A percentile compares a stretch with the other conserved stretches of the same genome.
Conservation (phyloP, 768 basidiomycete genomes). For the Floccularia luteovirens region DNA sequence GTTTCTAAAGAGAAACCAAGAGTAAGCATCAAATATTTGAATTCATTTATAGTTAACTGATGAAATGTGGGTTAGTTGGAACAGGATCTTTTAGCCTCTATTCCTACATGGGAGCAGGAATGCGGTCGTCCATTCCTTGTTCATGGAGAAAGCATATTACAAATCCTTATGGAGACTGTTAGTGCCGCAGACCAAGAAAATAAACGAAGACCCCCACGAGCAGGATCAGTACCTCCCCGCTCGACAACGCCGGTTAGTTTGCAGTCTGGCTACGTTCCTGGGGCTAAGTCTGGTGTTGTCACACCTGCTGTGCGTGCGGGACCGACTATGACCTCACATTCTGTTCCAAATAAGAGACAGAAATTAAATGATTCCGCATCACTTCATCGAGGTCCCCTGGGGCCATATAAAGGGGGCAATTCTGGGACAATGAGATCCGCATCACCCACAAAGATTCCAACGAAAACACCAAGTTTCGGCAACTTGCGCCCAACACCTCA, state of each 20-base stretch:
- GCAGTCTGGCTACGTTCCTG: conserved; percentile 28
- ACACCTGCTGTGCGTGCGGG: conserved; percentile 60
- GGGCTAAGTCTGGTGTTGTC: conserved; percentile 34
- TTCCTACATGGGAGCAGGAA: conserved; percentile 84
- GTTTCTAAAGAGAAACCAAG: conserved; percentile 90
- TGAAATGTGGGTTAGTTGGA: conserved; percentile 54
- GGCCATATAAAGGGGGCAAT: conserved; percentile 31
- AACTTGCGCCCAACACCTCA: conserved; percentile 25
- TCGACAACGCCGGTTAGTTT: conserved; percentile 47
- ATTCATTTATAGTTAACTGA: conserved; percentile 1
- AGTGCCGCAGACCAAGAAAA: conserved; percentile 79
- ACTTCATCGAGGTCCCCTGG: conserved; percentile 29
- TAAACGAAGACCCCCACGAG: conserved; percentile 44
- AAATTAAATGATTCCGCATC: conserved; percentile 33
- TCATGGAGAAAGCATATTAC: conserved; percentile 75
- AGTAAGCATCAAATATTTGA: conserved; percentile 35
- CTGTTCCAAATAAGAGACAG: conserved; percentile 58
- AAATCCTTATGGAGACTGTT: conserved; percentile 65
- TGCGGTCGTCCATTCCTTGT: conserved; percentile 74
- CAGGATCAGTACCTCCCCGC: conserved; percentile 52
- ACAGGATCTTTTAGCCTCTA: conserved; percentile 68
- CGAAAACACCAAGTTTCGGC: conserved; percentile 22
- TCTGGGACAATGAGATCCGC: conserved; percentile 19
- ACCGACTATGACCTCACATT: conserved; percentile 34
- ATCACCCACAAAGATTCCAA: conserved; percentile 47